A percentile compares a stretch with the other conserved stretches of the same genome.
These are phyloP conservation scores for Triticum aestivum DNA, from an alignment of 176 grass and related monocot genomes.

Conservation along the genomic window IWGSC_CS_RefSeq_v2.1 NC_057811.1:384439115-384439614, in stretches of 20 bases:
- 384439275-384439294: neutral
- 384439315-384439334: neutral
- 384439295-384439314: neutral
- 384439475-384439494: neutral
- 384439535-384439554: no score
- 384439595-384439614: no score
- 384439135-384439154: neutral
- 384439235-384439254: neutral
- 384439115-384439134: no score
- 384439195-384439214: neutral
- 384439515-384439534: no score
- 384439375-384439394: neutral
- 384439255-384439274: neutral
- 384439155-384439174: neutral
- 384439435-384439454: no score
- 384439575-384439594: no score
- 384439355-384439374: neutral
- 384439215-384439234: neutral
- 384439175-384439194: constrained; percentile 13
- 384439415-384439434: neutral
- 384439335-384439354: no score
- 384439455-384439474: neutral
- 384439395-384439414: neutral
- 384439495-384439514: no score
- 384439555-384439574: no score